Evolutionary conservation across 2,329 filamentous ascomycete species (phyloP), one percentile per base, ranked within the genome.

Genomic region (Penicillium sp.): DNA sequence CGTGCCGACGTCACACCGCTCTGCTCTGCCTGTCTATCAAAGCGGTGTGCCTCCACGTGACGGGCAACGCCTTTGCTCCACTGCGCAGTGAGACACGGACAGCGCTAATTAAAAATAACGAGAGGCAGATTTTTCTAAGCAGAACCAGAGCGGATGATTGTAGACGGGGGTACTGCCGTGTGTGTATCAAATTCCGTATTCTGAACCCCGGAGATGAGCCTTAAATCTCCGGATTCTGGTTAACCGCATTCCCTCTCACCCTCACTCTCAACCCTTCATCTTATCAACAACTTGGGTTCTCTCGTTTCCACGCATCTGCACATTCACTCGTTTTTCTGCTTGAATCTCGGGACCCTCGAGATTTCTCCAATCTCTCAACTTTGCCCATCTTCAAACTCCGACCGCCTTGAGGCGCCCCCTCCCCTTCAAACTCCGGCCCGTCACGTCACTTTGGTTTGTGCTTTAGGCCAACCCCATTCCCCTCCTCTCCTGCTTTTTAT

Each of bases 361-460:
- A 23, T 4, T 18, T 24, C 26, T 44, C 34, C 42, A 48, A 48
- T 42, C 46, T 42, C n/a, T 36, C 52, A 16, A 21, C 36, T 33
- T 15, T n/a, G n/a, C 29, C 23, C 29, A 54, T 49, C 50, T 45
- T 66, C 62, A 64, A 60, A 59, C 63, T 63, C 59, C 59, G 61
- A 67, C 65, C 66, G 62, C 64, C 64, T 65, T 65, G 57, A 38
- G 44, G 41, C 6, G n/a, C 23, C 23, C 48, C 54, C 51, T 47
- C 23, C 23, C 48, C 54, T 50, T 47, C 8, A 39, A 54, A 54
- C 42, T 45, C 45, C 42, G 44, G 34, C 31, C 29, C 43, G 51
- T 54, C 57, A 59, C 54, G 43, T 59, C 55, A 59, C 56, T 61
- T 50, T 52, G 56, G 56, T 45, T 51, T 34, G 46, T 60, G 48